These are phyloP conservation scores for Phanerochaete carnosa DNA, from an alignment of 768 basidiomycete genomes.

Conservation along the genomic window DNA sequence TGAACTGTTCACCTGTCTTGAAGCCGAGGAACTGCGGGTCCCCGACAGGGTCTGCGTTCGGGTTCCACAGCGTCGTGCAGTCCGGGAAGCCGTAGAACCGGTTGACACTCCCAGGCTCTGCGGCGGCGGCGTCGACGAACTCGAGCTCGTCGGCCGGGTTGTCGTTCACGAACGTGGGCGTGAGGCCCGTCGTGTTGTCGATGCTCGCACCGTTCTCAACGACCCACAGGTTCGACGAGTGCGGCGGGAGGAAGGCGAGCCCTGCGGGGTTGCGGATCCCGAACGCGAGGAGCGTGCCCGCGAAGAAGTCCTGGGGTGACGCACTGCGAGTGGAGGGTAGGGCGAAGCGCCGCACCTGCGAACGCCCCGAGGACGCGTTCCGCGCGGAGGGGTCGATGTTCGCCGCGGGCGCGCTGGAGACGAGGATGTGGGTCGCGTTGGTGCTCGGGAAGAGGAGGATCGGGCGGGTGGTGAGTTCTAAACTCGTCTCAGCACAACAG, in stretches of 20 bases:
- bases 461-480: slow-evolving; percentile 42
- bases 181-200: slow-evolving; percentile 37
- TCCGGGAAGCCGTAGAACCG: slow-evolving; percentile 41
- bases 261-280: slow-evolving; percentile 45
- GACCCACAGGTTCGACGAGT: slow-evolving; percentile 26
- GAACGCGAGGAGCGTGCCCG: slow-evolving; percentile 36
- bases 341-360: slow-evolving; percentile 34
- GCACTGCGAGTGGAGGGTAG: slow-evolving; percentile 10
- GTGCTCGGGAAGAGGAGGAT: slow-evolving; percentile 29
- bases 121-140: slow-evolving; percentile 18
- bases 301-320: slow-evolving; percentile 21
- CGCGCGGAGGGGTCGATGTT: slow-evolving; percentile 43
- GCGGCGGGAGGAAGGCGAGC: slow-evolving; percentile 32
- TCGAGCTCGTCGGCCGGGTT: slow-evolving; percentile 42
- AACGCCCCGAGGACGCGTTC: slow-evolving; percentile 39
- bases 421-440: slow-evolving; percentile 27
- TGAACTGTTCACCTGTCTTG: slow-evolving; percentile 35
- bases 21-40: slow-evolving; percentile 34
- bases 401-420: slow-evolving; percentile 35
- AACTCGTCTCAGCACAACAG: neutral
- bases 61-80: slow-evolving; percentile 43
- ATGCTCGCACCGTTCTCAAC: slow-evolving; percentile 46
- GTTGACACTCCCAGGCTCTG: neutral
- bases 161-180: slow-evolving; percentile 39
- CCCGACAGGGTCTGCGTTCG: slow-evolving; percentile 36